Evolutionary conservation across 2,329 filamentous ascomycete species (phyloP).

Genomic region (Bipolaris bicolor): DNA sequence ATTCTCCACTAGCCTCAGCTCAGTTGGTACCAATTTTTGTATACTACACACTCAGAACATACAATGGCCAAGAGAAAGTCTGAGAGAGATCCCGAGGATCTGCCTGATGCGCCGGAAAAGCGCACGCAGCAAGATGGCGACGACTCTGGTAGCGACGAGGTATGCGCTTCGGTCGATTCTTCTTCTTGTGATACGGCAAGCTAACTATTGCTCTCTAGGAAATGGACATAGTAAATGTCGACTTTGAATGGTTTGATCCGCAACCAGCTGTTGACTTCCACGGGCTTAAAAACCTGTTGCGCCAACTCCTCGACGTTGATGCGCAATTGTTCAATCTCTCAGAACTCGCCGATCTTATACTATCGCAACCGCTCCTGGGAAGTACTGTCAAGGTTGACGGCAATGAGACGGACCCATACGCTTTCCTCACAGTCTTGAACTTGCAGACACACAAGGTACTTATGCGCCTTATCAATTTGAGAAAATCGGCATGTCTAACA

Average conservation of each 20-base stretch:
- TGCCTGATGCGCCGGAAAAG: slow-evolving; percentile 45
- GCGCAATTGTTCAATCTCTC: slow-evolving; percentile 85
- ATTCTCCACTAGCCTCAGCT: slow-evolving; percentile 2
- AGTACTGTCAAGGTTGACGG: slow-evolving; percentile 98
- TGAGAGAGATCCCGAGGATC: slow-evolving; percentile 42
- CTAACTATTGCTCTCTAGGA: slow-evolving; percentile 62
- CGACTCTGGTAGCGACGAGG: slow-evolving; percentile 49
- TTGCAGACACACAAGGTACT: slow-evolving; percentile 71
- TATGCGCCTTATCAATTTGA: neutral
- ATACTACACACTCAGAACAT: slow-evolving; percentile 2
- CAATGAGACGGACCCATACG: slow-evolving; percentile 89
- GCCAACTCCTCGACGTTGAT: slow-evolving; percentile 92
- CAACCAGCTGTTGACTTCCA: slow-evolving; percentile 90
- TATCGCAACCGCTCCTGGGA: slow-evolving; percentile 85
- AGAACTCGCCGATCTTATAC: slow-evolving; percentile 80
- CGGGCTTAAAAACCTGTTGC: slow-evolving; percentile 85
- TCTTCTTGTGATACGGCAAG: slow-evolving; percentile 16
- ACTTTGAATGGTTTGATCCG: slow-evolving; percentile 99
- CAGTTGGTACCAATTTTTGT: neutral
- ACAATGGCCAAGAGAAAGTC: slow-evolving; percentile 48
- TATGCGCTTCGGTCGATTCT: slow-evolving; percentile 24
- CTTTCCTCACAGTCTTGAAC: slow-evolving; percentile 88
- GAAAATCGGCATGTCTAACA: slow-evolving; percentile 4
- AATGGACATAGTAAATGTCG: slow-evolving; percentile 89
- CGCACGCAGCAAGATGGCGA: slow-evolving; percentile 40